Conservation (phyloP, 768 basidiomycete genomes). For the Suillus subalutaceus region DNA sequence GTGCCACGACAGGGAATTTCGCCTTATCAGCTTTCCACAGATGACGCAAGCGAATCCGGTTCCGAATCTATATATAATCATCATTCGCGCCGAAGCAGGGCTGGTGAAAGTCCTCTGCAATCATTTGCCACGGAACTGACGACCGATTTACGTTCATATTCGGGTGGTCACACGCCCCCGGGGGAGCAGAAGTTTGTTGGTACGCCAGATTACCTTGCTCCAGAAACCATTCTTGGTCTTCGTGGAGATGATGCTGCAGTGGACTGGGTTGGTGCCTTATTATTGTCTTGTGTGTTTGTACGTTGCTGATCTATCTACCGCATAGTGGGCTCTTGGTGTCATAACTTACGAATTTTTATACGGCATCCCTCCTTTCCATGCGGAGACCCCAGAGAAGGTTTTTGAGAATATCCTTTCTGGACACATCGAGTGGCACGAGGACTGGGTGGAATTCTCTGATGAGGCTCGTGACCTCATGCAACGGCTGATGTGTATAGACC, state of each 20-base stretch:
- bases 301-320: conserved; percentile 18
- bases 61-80: conserved; percentile 76
- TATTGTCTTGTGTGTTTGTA: conserved; percentile 12
- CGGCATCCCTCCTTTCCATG: conserved; percentile 97
- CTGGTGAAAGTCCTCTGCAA: conserved; percentile 76
- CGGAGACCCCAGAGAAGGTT: conserved; percentile 94
- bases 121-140: conserved; percentile 87
- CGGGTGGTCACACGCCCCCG: conserved; percentile 62
- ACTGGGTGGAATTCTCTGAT: conserved; percentile 82
- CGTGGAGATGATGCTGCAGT: conserved; percentile 94
- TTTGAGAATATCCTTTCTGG: conserved; percentile 98
- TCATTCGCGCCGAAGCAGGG: conserved; percentile 53
- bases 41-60: conserved; percentile 87
- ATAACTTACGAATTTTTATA: conserved; percentile 98
- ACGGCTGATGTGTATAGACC: conserved; percentile 80
- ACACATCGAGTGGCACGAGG: conserved; percentile 94
- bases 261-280: conserved; percentile 79
- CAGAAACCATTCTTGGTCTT: conserved; percentile 92
- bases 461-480: conserved; percentile 93
- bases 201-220: conserved; percentile 96
- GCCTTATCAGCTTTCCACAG: conserved; percentile 70
- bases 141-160: conserved; percentile 79
- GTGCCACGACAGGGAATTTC: conserved; percentile 62
- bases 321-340: conserved; percentile 96
- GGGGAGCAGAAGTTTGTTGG: conserved; percentile 95